Conservation (phyloP, 2,329 filamentous ascomycete genomes). For the Coccinonectria pachysandricola region DNA sequence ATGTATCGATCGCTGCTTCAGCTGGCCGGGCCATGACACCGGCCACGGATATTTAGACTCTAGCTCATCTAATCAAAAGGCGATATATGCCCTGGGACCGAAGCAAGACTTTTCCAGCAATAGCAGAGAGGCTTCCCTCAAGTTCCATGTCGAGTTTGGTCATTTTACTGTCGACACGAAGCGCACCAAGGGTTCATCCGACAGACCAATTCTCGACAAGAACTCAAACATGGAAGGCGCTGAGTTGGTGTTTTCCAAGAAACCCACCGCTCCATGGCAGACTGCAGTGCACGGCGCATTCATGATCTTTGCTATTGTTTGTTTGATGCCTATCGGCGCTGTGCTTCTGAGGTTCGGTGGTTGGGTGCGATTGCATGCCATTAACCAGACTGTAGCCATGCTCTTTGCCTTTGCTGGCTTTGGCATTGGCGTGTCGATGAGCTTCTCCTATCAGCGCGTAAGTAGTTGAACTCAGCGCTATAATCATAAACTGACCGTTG, state of each 20-base stretch:
- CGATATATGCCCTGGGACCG: slow-evolving; percentile 48
- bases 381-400: slow-evolving; percentile 41
- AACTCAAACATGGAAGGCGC: slow-evolving; percentile 27
- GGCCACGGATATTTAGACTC: slow-evolving; percentile 37
- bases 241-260: slow-evolving; percentile 19
- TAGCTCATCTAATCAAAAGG: slow-evolving; percentile 34
- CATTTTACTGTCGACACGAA: slow-evolving; percentile 45
- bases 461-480: too few relatives aligned
- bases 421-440: slow-evolving; percentile 41
- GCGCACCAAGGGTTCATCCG: slow-evolving; percentile 35
- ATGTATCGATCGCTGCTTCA: slow-evolving; percentile 40
- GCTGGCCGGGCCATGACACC: slow-evolving; percentile 29
- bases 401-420: slow-evolving; percentile 39
- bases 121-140: slow-evolving; percentile 32
- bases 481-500: too few relatives aligned
- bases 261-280: slow-evolving; percentile 26
- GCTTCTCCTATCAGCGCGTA: slow-evolving; percentile 46
- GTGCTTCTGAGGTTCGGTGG: slow-evolving; percentile 41
- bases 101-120: slow-evolving; percentile 33
- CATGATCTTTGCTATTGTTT: slow-evolving; percentile 47
- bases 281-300: slow-evolving; percentile 35
- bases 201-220: slow-evolving; percentile 29
- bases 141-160: slow-evolving; percentile 43
- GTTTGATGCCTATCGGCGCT: slow-evolving; percentile 45
- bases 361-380: slow-evolving; percentile 43